A percentile compares a stretch with the other conserved stretches of the same genome.
These are phyloP conservation scores for Galerina marginata DNA, from an alignment of 768 basidiomycete species.

Conservation along the genomic window DNA sequence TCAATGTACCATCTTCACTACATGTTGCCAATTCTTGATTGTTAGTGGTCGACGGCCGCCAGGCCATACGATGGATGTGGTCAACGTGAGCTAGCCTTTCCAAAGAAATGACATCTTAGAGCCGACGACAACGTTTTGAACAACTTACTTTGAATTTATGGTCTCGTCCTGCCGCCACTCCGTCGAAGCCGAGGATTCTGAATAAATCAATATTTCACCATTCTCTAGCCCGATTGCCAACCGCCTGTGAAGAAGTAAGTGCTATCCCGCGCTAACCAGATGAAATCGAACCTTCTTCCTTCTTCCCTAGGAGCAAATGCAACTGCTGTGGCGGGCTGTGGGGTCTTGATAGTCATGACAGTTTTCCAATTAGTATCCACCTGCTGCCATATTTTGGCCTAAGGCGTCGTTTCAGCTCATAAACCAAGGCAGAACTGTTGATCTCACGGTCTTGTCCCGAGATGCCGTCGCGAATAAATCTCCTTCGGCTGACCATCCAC, in stretches of 20 bases:
- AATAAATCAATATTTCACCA: conserved; percentile 74
- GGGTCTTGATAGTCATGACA: conserved; percentile 65
- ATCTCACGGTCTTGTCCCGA: conserved; percentile 86
- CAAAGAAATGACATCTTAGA: conserved; percentile 4
- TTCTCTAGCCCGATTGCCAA: conserved; percentile 88
- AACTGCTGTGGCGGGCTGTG: conserved; percentile 85
- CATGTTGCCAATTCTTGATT: conserved; percentile 75
- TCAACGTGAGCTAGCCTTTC: conserved; percentile 74
- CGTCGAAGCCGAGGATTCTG: conserved; percentile 35
- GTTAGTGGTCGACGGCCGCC: conserved; percentile 58
- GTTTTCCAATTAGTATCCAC: conserved; percentile 56
- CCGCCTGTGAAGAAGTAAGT: conserved; percentile 38
- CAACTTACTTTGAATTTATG: conserved; percentile 57
- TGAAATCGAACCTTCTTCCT: conserved; percentile 45
- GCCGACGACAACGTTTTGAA: not conserved
- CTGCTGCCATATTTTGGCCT: conserved; percentile 87
- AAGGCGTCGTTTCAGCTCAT: not conserved
- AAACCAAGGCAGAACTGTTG: not conserved
- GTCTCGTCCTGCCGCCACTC: conserved; percentile 54
- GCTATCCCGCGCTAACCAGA: not conserved
- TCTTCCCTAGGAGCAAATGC: conserved; percentile 49
- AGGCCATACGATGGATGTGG: conserved; percentile 82
- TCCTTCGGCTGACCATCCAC: conserved; percentile 80
- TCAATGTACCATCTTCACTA: conserved; percentile 92
- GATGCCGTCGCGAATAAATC: conserved; percentile 91